Conservation (phyloP, 2,329 filamentous ascomycete genomes). For the Cordyceps farinosa region DNA sequence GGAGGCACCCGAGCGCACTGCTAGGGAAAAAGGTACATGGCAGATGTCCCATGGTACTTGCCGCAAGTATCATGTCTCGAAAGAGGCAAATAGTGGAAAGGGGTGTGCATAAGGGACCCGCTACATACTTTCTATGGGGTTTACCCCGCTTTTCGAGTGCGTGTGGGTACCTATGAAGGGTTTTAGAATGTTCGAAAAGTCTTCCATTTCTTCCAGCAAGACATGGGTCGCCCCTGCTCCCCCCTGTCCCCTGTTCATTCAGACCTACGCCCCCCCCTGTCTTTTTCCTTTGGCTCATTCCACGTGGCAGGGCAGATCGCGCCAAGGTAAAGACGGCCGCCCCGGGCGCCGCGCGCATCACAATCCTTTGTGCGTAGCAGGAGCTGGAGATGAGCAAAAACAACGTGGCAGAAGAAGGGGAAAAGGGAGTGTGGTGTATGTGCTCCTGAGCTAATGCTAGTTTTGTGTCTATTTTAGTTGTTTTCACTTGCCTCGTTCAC, state of each 20-base stretch:
- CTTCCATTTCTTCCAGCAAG: slow-evolving; percentile 7
- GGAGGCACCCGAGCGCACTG: background rate
- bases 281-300: background rate
- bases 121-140: background rate
- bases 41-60: background rate
- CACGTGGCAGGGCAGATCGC: slow-evolving; percentile 17
- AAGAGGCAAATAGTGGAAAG: slow-evolving; percentile 1
- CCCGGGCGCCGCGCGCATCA: background rate
- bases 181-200: slow-evolving; percentile 15
- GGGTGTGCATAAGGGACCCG: background rate
- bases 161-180: background rate
- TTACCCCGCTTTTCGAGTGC: background rate
- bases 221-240: background rate
- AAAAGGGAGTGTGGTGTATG: background rate
- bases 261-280: background rate
- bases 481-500: background rate
- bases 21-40: slow-evolving; percentile 6
- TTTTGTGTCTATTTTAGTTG: background rate
- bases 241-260: background rate
- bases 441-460: background rate
- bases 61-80: background rate
- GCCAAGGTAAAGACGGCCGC: slow-evolving; percentile 11
- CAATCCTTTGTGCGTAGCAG: background rate
- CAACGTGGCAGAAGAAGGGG: background rate
- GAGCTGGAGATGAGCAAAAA: background rate